Percentiles rank a stretch among this genome's conserved stretches.
phyloP scores from a whole-genome alignment of 805 yeast species.

The Jamesozyma rosinii region DNA sequence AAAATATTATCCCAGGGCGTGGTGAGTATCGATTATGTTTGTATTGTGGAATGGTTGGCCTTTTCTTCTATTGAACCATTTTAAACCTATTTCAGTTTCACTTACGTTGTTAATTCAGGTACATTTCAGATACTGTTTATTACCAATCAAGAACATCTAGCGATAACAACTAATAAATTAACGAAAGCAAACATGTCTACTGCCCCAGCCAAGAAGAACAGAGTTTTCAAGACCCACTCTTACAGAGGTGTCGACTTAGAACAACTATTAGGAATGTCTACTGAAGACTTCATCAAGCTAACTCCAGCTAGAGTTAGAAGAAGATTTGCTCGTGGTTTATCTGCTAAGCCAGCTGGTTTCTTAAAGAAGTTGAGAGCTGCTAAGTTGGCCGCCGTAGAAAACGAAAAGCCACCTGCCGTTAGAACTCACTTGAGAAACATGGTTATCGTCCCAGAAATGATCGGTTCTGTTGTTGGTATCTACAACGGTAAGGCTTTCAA shows the following conservation, averaged over 20 bases:
- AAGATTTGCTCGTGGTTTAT: conserved; percentile 97
- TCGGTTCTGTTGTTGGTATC: conserved; percentile 96
- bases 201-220: conserved; percentile 55
- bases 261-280: conserved; percentile 84
- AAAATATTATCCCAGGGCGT: background rate
- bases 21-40: background rate
- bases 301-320: conserved; percentile 99
- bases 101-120: background rate
- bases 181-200: conserved; percentile 15
- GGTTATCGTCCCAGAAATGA: conserved; percentile 99
- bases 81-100: background rate
- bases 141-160: background rate
- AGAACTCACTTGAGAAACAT: conserved; percentile 99
- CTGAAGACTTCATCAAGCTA: conserved; percentile 94
- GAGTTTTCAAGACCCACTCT: conserved; percentile 91
- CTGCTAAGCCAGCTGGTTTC: conserved; percentile 89
- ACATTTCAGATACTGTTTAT: background rate
- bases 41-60: background rate
- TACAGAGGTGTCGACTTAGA: conserved; percentile 98
- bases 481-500: conserved; percentile 99
- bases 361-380: conserved; percentile 97
- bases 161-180: conserved; percentile 1
- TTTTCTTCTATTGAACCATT: background rate
- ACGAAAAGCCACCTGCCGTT: conserved; percentile 95
- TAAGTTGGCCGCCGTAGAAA: conserved; percentile 77